Conservation (phyloP, 2,329 filamentous ascomycete genomes). For the Thelonectria blattea region DNA sequence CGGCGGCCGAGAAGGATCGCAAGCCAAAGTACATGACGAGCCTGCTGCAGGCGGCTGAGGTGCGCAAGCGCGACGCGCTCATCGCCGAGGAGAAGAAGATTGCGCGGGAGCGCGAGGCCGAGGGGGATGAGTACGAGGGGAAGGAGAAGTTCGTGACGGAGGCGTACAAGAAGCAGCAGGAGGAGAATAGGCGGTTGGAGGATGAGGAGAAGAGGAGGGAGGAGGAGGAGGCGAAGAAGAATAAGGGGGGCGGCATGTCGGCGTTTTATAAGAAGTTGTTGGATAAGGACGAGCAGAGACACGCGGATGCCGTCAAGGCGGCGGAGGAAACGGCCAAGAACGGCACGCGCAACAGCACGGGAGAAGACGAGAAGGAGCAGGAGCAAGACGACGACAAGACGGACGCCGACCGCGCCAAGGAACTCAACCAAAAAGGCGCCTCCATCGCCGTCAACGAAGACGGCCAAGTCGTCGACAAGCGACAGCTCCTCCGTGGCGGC, state of each 20-base stretch:
- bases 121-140: constrained; percentile 80
- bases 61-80: constrained; percentile 77
- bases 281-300: constrained; percentile 71
- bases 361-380: constrained; percentile 38
- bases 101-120: constrained; percentile 76
- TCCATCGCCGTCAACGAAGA: constrained; percentile 78
- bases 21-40: constrained; percentile 81
- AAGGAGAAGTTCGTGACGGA: constrained; percentile 89
- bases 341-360: constrained; percentile 30
- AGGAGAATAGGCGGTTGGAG: constrained; percentile 72
- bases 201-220: constrained; percentile 73
- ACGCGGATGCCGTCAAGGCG: constrained; percentile 73
- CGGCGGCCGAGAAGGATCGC: constrained; percentile 55
- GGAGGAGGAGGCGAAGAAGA: constrained; percentile 68
- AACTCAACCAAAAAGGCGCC: constrained; percentile 68
- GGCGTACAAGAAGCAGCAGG: constrained; percentile 82
- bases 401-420: constrained; percentile 68
- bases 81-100: constrained; percentile 83
- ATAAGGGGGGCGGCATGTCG: constrained; percentile 72
- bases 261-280: constrained; percentile 80
- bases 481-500: constrained; percentile 77
- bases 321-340: constrained; percentile 60
- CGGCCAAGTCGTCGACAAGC: constrained; percentile 82
- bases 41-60: constrained; percentile 73
- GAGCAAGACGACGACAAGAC: constrained; percentile 62